Conservation (phyloP, 352 stramenopile genomes). For the Phytophthora syringae region DNA sequence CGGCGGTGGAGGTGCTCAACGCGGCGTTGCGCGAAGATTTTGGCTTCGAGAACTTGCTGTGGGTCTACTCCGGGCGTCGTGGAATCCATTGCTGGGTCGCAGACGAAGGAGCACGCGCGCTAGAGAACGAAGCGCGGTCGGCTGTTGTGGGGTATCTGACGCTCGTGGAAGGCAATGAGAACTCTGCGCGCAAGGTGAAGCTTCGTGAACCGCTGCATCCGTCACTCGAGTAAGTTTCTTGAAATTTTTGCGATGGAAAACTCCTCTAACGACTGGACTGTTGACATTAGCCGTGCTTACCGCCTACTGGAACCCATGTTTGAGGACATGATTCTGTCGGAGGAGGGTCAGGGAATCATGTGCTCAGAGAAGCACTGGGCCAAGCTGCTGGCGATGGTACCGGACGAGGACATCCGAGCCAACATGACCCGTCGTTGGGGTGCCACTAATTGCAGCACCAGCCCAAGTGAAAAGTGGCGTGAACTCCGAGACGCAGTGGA, state of each 20-base stretch:
- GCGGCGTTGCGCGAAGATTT: conserved; percentile 95
- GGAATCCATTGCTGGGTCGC: conserved; percentile 99
- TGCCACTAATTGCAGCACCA: conserved; percentile 49
- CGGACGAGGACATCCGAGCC: conserved; percentile 85
- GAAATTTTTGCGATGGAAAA: background rate
- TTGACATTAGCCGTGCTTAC: conserved; percentile 82
- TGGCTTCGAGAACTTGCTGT: conserved; percentile 98
- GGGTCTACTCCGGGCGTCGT: conserved; percentile 98
- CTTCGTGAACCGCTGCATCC: conserved; percentile 94
- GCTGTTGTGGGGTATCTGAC: conserved; percentile 98
- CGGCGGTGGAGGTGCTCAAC: conserved; percentile 97
- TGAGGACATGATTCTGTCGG: conserved; percentile 87
- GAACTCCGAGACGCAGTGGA: conserved; percentile 78
- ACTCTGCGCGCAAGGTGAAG: conserved; percentile 91
- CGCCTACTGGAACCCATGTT: conserved; percentile 96
- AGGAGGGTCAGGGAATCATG: conserved; percentile 94
- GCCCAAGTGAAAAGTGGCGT: conserved; percentile 90
- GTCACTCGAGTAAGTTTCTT: conserved; percentile 80
- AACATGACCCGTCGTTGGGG: conserved; percentile 72
- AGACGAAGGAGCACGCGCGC: conserved; percentile 91
- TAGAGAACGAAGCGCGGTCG: conserved; percentile 97
- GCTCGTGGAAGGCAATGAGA: conserved; percentile 92
- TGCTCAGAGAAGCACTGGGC: conserved; percentile 87
- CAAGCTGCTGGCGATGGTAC: conserved; percentile 94
- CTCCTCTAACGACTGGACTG: no score